Evolutionary conservation across 768 basidiomycete genomes (phyloP).

Genomic region (Piloderma croceum): DNA sequence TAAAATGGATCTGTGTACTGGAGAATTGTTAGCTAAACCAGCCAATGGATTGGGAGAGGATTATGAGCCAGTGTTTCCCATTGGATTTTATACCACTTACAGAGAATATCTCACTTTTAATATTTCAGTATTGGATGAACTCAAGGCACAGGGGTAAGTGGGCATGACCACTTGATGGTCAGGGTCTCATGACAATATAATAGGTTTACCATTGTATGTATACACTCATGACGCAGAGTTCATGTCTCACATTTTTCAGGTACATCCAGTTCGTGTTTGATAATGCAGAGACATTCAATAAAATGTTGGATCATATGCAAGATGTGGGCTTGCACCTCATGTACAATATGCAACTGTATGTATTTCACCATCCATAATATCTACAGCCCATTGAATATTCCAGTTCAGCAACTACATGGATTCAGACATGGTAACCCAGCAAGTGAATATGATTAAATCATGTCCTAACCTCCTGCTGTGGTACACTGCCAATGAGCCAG

Average conservation of each 20-base stretch:
- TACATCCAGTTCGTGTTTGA: constrained; percentile 72
- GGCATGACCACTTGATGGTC: background rate
- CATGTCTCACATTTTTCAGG: constrained; percentile 35
- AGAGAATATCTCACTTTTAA: constrained; percentile 49
- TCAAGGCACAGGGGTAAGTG: constrained; percentile 52
- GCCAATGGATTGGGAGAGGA: constrained; percentile 17
- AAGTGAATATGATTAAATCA: constrained; percentile 65
- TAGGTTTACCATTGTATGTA: constrained; percentile 20
- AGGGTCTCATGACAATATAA: background rate
- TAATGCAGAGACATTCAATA: constrained; percentile 50
- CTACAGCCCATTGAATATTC: background rate
- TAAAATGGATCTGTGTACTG: constrained; percentile 44
- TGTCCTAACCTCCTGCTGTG: constrained; percentile 65
- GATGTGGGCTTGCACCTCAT: constrained; percentile 65
- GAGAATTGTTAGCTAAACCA: constrained; percentile 37
- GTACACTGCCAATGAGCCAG: constrained; percentile 74
- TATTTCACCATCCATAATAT: background rate
- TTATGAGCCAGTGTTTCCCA: constrained; percentile 46
- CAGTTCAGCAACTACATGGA: constrained; percentile 55
- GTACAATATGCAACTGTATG: constrained; percentile 74
- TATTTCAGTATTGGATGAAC: constrained; percentile 44
- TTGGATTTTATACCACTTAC: constrained; percentile 70
- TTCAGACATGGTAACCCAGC: constrained; percentile 49
- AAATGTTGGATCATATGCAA: constrained; percentile 67
- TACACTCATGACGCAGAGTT: background rate